Evolutionary conservation across 495 filamentous ascomycete genomes (phyloP).

Genomic region (Penicillium bovifimosum): DNA sequence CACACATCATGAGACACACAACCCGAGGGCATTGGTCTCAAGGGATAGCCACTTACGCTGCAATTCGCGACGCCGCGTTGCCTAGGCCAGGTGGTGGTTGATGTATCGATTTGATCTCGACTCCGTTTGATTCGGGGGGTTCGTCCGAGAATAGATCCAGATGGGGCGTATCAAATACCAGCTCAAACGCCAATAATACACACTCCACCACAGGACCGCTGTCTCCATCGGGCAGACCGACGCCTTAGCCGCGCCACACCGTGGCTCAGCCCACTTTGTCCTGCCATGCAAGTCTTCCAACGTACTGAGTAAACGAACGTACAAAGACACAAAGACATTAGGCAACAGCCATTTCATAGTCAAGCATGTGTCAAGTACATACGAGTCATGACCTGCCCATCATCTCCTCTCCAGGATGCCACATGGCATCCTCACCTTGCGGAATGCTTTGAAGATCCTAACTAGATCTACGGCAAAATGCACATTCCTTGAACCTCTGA

Average conservation of each 20-base stretch:
- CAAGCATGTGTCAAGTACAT: constrained; percentile 7
- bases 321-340: not conserved
- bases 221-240: not conserved
- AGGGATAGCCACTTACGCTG: not conserved
- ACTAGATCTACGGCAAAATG: constrained; percentile 19
- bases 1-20: too few species aligned
- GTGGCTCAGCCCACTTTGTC: not conserved
- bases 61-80: not conserved
- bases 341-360: not conserved
- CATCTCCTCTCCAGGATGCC: constrained; percentile 7
- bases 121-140: constrained; percentile 4
- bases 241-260: not conserved
- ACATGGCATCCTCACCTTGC: constrained; percentile 29
- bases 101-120: constrained; percentile 14
- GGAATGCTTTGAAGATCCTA: constrained; percentile 22
- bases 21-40: too few species aligned
- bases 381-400: constrained; percentile 2
- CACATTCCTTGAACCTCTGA: constrained; percentile 19
- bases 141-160: not conserved
- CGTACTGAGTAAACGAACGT: too few species aligned
- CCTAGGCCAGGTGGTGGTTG: not conserved
- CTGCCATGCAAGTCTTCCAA: too few species aligned
- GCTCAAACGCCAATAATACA: not conserved
- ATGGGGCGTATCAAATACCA: not conserved
- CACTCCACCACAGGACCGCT: not conserved